Base-by-base conservation (phyloP, 1,284 basidiomycete genomes). In the Cronartium quercuum region DNA sequence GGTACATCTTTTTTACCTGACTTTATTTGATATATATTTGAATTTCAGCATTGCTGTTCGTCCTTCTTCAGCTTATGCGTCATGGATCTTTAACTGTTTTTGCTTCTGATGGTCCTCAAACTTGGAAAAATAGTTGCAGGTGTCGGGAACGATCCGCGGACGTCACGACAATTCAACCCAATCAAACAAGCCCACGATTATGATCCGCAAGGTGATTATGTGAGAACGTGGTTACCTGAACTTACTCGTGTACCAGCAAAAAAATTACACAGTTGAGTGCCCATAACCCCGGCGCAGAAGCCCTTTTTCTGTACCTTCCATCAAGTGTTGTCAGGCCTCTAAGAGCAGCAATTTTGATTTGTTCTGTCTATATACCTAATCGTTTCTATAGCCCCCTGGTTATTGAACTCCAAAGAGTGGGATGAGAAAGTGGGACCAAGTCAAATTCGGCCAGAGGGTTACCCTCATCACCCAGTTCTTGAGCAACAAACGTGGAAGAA, bases 131-230 rank as follows among this genome's bases (percentile, higher is more conserved):
- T 44, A 74, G 82, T 83, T 35, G 84, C 84, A n/a, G 86, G 86
- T 21, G 85, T 86, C 29, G 86, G 86, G 6, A 86, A 86, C 79
- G 86, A 86, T 77, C 84, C 86, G 4, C 81, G 86, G 0, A 84
- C 84, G 2, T 83, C 82, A 6, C 79, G 85, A 37, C 84, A 85
- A 77, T 86, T 86, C 82, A 86, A 86, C 79, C 85, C 84, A 13
- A 83, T 87, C 81, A 86, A 86, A 79, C 86, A 87, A 78, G 84
- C 83, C 6, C 83, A 83, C 69, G 85, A 86, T 76, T 86, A 86
- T 80, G 85, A 86, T 77, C 79, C 82, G 2, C 75, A 83, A n/a
- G 84, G 82, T 15, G 82, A 84, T 40, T 86, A 85, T 77, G 83
- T 86, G 76, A 81, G 82, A 76, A 79, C 81, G 29, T 87, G 86